A percentile compares a stretch with the other conserved stretches of the same genome.
These are phyloP conservation scores for Picea sitchensis DNA, from an alignment of 75 land plant genomes.

Conservation along the genomic window DNA sequence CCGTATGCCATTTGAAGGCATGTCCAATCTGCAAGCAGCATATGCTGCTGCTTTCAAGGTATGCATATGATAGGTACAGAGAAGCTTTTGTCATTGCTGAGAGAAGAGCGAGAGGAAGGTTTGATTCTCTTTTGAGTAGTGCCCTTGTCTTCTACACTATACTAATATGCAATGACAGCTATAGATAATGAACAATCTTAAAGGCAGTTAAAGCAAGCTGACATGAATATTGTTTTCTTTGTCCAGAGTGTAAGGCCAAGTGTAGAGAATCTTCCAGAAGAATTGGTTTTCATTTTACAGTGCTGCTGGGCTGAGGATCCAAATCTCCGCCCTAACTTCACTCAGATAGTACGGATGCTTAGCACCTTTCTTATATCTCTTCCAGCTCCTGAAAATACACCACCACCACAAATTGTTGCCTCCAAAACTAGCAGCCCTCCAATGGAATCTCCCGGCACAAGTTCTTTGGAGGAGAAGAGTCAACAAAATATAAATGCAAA, in stretches of 20 bases:
- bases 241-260: conserved; percentile 32
- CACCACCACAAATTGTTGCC: conserved; percentile 6
- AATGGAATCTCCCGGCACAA: conserved; percentile 8
- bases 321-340: conserved; percentile 20
- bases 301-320: conserved; percentile 39
- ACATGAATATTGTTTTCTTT: not conserved
- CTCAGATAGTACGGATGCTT: conserved; percentile 28
- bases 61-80: not conserved
- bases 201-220: not conserved
- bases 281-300: conserved; percentile 28
- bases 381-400: conserved; percentile 16
- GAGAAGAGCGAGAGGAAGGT: not conserved
- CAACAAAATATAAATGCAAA: conserved; percentile 6
- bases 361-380: conserved; percentile 13
- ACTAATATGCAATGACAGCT: not conserved
- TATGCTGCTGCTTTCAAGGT: conserved; percentile 44
- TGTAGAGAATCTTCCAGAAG: conserved; percentile 29
- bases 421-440: not conserved
- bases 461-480: not conserved
- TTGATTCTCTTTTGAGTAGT: not conserved
- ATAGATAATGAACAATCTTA: not conserved
- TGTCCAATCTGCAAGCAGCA: conserved; percentile 36
- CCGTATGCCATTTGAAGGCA: conserved; percentile 29
- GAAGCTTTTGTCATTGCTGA: not conserved
- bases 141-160: not conserved